phyloP scores from a whole-genome alignment of 441 rosid species.

The Lepidium campestre region DNA sequence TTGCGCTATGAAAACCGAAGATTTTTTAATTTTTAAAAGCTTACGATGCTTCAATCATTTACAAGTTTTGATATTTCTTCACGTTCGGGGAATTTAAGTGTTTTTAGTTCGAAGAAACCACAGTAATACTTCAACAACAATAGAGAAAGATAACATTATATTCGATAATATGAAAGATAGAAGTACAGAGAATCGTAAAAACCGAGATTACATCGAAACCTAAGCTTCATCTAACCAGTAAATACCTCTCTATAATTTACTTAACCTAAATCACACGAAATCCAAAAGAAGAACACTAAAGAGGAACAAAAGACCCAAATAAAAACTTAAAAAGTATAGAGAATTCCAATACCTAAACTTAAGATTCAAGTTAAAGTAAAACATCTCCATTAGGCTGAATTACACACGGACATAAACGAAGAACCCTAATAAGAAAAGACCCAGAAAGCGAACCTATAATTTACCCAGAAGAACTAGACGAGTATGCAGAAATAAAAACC shows the following conservation, averaged over 20 bases:
- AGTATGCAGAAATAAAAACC: not conserved
- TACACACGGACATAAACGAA: not conserved
- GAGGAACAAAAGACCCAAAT: not conserved
- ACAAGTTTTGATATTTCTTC: too few species aligned
- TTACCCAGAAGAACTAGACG: not conserved
- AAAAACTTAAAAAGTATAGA: constrained; percentile 3
- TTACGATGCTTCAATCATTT: too few species aligned
- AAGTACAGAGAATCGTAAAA: constrained; percentile 9
- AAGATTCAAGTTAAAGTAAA: not conserved
- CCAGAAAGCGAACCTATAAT: not conserved
- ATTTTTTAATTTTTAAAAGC: too few species aligned
- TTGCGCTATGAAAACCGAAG: too few species aligned
- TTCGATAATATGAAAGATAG: not conserved
- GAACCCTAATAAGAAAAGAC: not conserved
- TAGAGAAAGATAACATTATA: not conserved
- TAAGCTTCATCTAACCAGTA: not conserved
- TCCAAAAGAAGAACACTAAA: not conserved
- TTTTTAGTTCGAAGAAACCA: too few species aligned
- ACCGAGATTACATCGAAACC: constrained; percentile 17
- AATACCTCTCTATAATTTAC: not conserved
- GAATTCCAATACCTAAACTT: not conserved
- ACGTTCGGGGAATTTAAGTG: too few species aligned
- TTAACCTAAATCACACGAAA: not conserved
- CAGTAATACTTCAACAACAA: not conserved
- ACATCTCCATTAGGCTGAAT: not conserved